phyloP scores from a whole-genome alignment of 2,329 filamentous ascomycete genomes.

The Spiromastix sp. region DNA sequence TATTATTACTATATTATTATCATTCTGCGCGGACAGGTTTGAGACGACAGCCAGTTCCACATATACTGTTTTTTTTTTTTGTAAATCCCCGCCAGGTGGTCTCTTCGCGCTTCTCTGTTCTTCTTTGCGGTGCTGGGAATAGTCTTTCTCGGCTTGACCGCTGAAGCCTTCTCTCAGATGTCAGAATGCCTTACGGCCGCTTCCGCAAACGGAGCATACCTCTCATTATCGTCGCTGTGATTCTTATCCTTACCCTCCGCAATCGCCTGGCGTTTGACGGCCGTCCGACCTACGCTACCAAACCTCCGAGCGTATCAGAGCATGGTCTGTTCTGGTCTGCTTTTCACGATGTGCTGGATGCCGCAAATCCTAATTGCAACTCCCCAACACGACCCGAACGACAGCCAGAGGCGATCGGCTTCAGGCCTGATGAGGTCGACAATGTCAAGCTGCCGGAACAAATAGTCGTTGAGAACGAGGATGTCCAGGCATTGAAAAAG shows the following conservation, averaged over 20 bases:
- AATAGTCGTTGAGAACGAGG: conserved; percentile 9
- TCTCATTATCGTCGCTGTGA: conserved; percentile 4
- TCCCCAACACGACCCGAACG: conserved; percentile 9
- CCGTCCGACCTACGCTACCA: conserved; percentile 1
- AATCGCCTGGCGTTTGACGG: conserved; percentile 1
- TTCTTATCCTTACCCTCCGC: conserved; percentile 6
- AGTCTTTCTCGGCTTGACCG: no score
- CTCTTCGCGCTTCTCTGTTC: no score
- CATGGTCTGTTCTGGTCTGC: conserved; percentile 11
- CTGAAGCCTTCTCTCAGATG: no score
- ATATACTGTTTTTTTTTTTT: no score
- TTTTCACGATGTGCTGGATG: conserved; percentile 11
- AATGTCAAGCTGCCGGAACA: conserved; percentile 10
- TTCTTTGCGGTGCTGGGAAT: no score
- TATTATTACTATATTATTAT: no score
- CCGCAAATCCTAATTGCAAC: conserved; percentile 10
- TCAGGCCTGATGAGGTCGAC: conserved; percentile 11
- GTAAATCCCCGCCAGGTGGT: no score
- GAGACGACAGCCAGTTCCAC: no score
- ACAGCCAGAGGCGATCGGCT: conserved; percentile 9
- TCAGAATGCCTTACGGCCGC: no score
- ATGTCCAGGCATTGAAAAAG: conserved; percentile 9
- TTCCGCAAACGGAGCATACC: conserved; percentile 8
- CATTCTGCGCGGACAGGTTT: no score
- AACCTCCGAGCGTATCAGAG: conserved; percentile 4